Evolutionary conservation across 805 yeast species (phyloP), one percentile per base, ranked within the genome.

Genomic region (Metschnikowia colocasiae): DNA sequence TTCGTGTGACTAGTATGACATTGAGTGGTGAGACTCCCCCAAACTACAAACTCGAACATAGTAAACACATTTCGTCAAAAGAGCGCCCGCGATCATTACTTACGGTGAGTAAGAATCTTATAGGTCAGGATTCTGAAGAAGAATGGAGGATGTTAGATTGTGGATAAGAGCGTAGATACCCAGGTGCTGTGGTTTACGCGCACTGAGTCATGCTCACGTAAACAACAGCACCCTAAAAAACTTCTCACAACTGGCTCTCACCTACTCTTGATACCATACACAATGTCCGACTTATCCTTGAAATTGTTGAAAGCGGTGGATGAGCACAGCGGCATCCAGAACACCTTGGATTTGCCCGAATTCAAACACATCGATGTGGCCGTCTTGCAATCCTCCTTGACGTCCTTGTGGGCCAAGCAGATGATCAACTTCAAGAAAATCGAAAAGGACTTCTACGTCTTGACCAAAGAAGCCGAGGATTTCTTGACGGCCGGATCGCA

Each of bases 401-500:
- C 84, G 62, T 91, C 97, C 19, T 76, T 94, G 48, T 79, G 83
- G 63, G 91, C 97, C 51, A 85, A 86, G 65, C 76, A 80, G 47
- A 91, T 92, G 87, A 78, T 94, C 58, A 69, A 69, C 38, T 91
- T 81, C 73, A 74, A 79, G 57, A 79, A 87, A 51, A 74, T 81
- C 46, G 98, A 92, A 65, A 73, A 75, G 45, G 95, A 91, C 55
- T 65, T 73, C 54, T 92, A 91, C 84, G 68, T 75, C 23, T 78
- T 90, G 53, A 85, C 95, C 10, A 69, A 67, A 9, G 99, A 94
- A 73, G 98, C 95, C 41, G 68, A 80, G 56, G 91, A 87, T 36
- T 86, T 91, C 50, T 76, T 87, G 15, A 66, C 68, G 12, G 71
- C 86, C 46, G 99, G 99, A 6, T 88, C 97, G 27, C 97, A 94